A percentile compares a stretch with the other conserved stretches of the same genome.
Conservation (phyloP, 257 asterid species). For the Petunia axillaris region DNA sequence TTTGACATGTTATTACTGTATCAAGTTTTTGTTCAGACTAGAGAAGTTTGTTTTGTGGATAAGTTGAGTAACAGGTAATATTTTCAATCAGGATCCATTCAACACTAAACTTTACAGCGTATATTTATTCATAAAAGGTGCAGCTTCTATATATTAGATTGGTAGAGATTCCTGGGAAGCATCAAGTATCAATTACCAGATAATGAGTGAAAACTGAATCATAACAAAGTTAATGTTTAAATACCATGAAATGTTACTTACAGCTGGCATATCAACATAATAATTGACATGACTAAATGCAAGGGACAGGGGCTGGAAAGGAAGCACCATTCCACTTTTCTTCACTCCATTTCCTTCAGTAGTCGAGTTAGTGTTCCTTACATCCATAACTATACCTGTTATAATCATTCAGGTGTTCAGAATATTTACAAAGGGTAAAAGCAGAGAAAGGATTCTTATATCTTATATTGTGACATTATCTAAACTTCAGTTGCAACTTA, state of each 20-base stretch:
- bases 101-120: background rate
- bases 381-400: slow-evolving; percentile 55
- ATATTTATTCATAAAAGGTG: background rate
- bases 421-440: background rate
- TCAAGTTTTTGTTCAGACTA: background rate
- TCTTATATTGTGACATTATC: background rate
- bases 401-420: slow-evolving; percentile 17
- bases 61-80: background rate
- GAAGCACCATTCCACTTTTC: slow-evolving; percentile 91
- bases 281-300: slow-evolving; percentile 85
- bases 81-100: background rate
- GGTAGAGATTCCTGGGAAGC: too few species aligned
- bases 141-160: background rate
- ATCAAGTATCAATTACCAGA: too few species aligned
- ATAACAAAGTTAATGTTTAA: background rate
- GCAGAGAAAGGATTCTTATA: background rate
- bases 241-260: slow-evolving; percentile 45
- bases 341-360: slow-evolving; percentile 26
- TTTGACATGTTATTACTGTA: background rate
- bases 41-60: background rate
- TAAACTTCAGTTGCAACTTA: background rate
- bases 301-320: slow-evolving; percentile 84
- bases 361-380: slow-evolving; percentile 35
- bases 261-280: slow-evolving; percentile 93
- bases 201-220: background rate